Evolutionary conservation across 2,329 filamentous ascomycete genomes (phyloP).

Genomic region (Diaporthe sp.): DNA sequence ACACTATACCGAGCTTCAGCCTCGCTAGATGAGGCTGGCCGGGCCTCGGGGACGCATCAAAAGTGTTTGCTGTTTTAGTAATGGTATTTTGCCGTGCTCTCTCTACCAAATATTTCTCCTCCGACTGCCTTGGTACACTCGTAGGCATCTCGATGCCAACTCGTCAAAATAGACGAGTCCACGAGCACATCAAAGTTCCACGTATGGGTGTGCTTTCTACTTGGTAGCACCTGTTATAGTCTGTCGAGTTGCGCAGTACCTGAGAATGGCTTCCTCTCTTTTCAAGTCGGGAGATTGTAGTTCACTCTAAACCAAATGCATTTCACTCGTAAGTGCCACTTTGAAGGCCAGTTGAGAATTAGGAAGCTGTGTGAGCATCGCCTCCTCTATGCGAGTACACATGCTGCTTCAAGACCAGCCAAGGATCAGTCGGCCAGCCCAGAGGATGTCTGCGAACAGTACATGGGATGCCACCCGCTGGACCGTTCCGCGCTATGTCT

Average conservation of each 20-base stretch:
- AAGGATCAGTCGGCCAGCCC: no score
- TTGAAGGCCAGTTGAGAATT: no score
- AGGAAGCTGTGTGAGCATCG: no score
- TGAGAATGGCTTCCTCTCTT: no score
- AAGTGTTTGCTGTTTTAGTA: conserved; percentile 5
- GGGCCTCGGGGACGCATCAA: background rate
- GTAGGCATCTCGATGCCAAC: background rate
- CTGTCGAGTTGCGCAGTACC: no score
- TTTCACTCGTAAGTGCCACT: no score
- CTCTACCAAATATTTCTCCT: background rate
- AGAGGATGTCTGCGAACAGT: background rate
- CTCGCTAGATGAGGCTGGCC: background rate
- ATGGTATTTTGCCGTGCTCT: background rate
- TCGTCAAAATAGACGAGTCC: background rate
- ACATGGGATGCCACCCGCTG: background rate
- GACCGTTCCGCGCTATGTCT: background rate
- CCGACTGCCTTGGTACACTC: no score
- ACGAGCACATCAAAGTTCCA: background rate
- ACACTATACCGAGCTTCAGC: background rate
- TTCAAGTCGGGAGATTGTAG: no score
- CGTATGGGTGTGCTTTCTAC: background rate
- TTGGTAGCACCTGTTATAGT: background rate
- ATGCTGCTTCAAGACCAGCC: no score
- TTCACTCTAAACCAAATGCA: no score
- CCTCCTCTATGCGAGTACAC: no score